Evolutionary conservation across 495 filamentous ascomycete genomes (phyloP), one percentile per base, ranked within the genome.

Genomic region (Trichoderma parareesei): DNA sequence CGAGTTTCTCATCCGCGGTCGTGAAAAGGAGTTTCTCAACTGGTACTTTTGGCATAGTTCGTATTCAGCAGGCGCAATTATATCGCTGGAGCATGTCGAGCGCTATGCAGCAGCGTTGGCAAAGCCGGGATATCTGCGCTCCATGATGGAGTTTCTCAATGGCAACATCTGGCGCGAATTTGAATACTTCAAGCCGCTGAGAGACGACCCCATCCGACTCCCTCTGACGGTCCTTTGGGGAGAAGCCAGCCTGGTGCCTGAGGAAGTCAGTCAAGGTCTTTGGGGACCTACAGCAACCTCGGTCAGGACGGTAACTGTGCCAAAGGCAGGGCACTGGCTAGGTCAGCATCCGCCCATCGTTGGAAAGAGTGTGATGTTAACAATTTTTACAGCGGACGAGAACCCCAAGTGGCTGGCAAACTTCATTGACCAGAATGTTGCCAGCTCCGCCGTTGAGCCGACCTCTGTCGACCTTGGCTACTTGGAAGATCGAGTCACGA

Each of bases 31-130:
- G 41, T 75, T 79, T 63, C 72, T 80, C 4, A 62, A 63, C n/a
- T 79, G 78, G 78, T 79, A 77, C 63, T 78, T 78, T 65, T 78
- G 71, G 69, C 75, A 79, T 65, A 57, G 49, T 33, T 57, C 49
- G 5, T 57, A 57, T 57, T 3, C 49, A 6, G 49, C 49, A 9
- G 18, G 49, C 20, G 49, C 49, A 0, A 2, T 57, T 5, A 57
- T 57, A 57, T 57, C 49, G 3, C 49, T 13, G 7, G 49, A 57
- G 33, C 49, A 57, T 57, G 49, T 57, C 49, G 49, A 57, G 27
- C 49, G 49, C 10, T 57, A 57, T 13, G 18, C 49, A 35, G 49
- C 49, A 10, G 49, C 49, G 6, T 16, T 57, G 2, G 33, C 49
- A 14, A 57, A 57, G 18, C 49, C 49, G 9, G 49, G 49, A 57